These are phyloP conservation scores for Stagonosporopsis vannaccii DNA, from an alignment of 2,329 filamentous ascomycete species.

Conservation along the genomic window DNA sequence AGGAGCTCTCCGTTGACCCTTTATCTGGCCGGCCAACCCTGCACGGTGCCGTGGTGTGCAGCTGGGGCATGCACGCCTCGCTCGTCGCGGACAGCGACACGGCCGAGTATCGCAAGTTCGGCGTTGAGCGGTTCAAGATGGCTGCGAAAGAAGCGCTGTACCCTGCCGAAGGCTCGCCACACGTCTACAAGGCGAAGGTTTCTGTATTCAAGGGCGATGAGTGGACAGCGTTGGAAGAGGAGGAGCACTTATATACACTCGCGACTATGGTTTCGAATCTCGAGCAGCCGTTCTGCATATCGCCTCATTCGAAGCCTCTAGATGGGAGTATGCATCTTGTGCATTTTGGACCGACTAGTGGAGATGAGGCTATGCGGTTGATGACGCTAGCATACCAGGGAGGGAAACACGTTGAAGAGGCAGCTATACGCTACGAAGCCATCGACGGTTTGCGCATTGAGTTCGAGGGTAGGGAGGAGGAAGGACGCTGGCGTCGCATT, in stretches of 20 bases:
- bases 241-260: conserved; percentile 77
- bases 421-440: conserved; percentile 71
- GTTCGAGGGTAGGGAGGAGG: conserved; percentile 65
- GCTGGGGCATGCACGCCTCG: conserved; percentile 88
- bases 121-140: conserved; percentile 81
- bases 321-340: conserved; percentile 76
- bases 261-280: conserved; percentile 79
- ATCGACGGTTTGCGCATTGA: conserved; percentile 72
- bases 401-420: conserved; percentile 63
- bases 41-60: conserved; percentile 83
- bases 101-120: conserved; percentile 76
- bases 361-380: conserved; percentile 74
- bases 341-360: conserved; percentile 73
- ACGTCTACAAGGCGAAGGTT: conserved; percentile 64
- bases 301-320: conserved; percentile 72
- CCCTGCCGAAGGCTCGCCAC: conserved; percentile 62
- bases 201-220: conserved; percentile 46
- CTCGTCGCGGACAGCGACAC: conserved; percentile 94
- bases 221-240: conserved; percentile 49
- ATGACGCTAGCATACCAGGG: conserved; percentile 71
- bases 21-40: conserved; percentile 42
- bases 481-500: conserved; percentile 80
- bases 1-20: conserved; percentile 33
- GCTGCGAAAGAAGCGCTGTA: conserved; percentile 79
- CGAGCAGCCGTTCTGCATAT: conserved; percentile 83